Base-by-base conservation (phyloP, 495 filamentous ascomycete species). In the Tetracladium setigerum region DNA sequence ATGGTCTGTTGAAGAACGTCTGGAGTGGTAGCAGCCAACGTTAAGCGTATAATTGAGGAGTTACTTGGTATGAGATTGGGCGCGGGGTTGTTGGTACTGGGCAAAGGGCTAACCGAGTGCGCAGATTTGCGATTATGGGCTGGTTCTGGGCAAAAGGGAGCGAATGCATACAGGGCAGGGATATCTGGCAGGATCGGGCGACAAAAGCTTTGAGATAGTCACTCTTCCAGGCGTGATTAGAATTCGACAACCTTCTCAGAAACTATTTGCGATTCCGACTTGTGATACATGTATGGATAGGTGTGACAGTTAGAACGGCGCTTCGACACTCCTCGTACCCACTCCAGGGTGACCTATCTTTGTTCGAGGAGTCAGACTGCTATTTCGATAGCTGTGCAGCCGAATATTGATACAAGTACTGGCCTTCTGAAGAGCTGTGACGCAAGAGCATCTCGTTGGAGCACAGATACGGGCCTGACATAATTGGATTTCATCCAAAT, bases 401-500 rank as follows among this genome's bases (percentile, higher is more conserved):
- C 74, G 75, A 58, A 77, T 60, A 78, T 74, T 50, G 59, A 77
- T 39, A 52, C 37, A 53, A 54, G 22, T 44, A 53, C 47, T 70
- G 74, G 78, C 84, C 84, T 82, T 72, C 79, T 84, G 87, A 91
- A 87, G 87, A 91, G 88, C 87, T 80, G 79, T 83, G 72, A 73
- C 72, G 74, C 73, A 70, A 63, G 82, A 87, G 70, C 68, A 65
- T 72, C 78, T 73, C 75, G 72, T 81, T 71, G 74, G 77, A 80
- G 88, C 84, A 94, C 88, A 95, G 88, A 95, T 95, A 95, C 88
- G 84, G 87, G 86, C 75, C 80, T 76, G 70, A 94, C 84, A 95
- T 53, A 34, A 37, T n/a, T 27, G 22, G 22, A 27, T 27, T 3
- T 27, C 22, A 27, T 27, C n/a, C n/a, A n/a, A n/a, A n/a, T n/a